phyloP scores from a whole-genome alignment of 805 yeast species.

The Zygosaccharomyces lentus region DNA sequence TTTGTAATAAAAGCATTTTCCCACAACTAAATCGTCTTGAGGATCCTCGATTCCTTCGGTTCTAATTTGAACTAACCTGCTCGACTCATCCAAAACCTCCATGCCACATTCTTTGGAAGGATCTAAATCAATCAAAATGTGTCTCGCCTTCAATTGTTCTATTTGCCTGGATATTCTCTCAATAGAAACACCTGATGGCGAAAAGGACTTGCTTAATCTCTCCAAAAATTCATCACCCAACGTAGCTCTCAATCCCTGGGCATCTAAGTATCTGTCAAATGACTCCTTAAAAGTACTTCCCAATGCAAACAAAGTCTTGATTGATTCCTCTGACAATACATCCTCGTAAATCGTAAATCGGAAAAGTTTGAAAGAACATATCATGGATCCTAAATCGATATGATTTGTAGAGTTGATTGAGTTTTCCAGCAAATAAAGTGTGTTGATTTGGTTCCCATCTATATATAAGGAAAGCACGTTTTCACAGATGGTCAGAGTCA shows the following conservation, averaged over 20 bases:
- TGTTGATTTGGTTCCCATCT: slow-evolving; percentile 22
- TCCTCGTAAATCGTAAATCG: slow-evolving; percentile 15
- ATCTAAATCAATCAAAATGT: slow-evolving; percentile 19
- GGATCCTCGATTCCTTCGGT: slow-evolving; percentile 13
- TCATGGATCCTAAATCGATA: slow-evolving; percentile 35
- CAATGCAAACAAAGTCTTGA: slow-evolving; percentile 10
- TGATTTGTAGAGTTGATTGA: slow-evolving; percentile 10
- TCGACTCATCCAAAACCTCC: not conserved
- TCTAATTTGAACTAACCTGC: not conserved
- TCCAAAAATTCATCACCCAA: slow-evolving; percentile 13
- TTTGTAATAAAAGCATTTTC: slow-evolving; percentile 20
- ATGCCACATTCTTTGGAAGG: slow-evolving; percentile 16
- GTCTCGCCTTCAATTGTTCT: slow-evolving; percentile 15
- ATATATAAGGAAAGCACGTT: slow-evolving; percentile 20
- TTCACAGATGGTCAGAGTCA: slow-evolving; percentile 16
- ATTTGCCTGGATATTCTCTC: slow-evolving; percentile 1
- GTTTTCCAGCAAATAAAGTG: slow-evolving; percentile 18
- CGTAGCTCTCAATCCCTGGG: slow-evolving; percentile 2
- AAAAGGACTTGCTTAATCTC: slow-evolving; percentile 1
- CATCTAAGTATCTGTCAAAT: slow-evolving; percentile 3
- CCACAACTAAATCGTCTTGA: slow-evolving; percentile 14
- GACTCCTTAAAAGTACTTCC: slow-evolving; percentile 11
- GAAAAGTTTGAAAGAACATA: slow-evolving; percentile 30
- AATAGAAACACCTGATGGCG: slow-evolving; percentile 4
- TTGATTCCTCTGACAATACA: slow-evolving; percentile 11